These are phyloP conservation scores for Yamadazyma triangularis DNA, from an alignment of 1,139 yeast genomes.

Conservation along the genomic window DNA sequence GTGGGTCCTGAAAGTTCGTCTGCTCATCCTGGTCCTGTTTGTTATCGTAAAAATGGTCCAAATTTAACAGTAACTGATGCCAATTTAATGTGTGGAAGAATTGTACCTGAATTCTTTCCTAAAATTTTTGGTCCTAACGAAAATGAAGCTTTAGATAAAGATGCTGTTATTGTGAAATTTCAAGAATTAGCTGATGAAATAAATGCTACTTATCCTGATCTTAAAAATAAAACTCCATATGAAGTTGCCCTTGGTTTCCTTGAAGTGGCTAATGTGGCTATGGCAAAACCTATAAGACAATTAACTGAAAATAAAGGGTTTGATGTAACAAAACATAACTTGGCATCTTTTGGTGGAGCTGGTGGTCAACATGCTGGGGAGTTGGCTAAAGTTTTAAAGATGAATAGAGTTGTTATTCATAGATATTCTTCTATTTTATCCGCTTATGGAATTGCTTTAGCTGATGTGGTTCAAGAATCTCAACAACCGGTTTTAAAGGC, in stretches of 20 bases:
- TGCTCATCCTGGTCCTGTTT: conserved; percentile 59
- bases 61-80: conserved; percentile 53
- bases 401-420: conserved; percentile 17
- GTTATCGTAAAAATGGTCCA: conserved; percentile 54
- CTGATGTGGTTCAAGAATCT: conserved; percentile 16
- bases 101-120: conserved; percentile 48
- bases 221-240: conserved; percentile 17
- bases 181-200: conserved; percentile 36
- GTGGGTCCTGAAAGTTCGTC: conserved; percentile 57
- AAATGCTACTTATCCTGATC: conserved; percentile 31
- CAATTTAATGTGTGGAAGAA: conserved; percentile 46
- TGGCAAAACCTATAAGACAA: conserved; percentile 20
- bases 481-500: conserved; percentile 15
- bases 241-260: conserved; percentile 19
- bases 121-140: conserved; percentile 52
- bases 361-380: conserved; percentile 20
- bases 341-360: conserved; percentile 21
- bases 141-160: conserved; percentile 42
- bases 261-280: conserved; percentile 17
- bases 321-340: conserved; percentile 17
- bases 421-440: conserved; percentile 19
- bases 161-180: conserved; percentile 34
- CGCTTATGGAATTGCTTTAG: conserved; percentile 19
- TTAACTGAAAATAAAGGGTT: conserved; percentile 18
- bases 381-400: conserved; percentile 16